Evolutionary conservation across 768 basidiomycete species (phyloP).

Genomic region (Pluteus cervinus): DNA sequence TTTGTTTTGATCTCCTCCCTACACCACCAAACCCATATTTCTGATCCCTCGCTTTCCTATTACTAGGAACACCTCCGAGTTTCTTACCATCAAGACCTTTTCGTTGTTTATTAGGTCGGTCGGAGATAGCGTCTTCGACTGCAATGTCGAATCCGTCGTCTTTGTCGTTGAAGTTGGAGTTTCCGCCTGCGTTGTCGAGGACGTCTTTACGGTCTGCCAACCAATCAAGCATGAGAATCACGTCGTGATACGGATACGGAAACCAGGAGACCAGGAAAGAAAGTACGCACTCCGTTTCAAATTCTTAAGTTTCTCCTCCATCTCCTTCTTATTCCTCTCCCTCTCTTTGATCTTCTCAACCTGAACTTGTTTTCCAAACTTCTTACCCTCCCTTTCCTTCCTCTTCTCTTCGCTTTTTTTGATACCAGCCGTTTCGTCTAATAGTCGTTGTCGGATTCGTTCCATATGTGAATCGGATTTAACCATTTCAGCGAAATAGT

Average conservation of each 20-base stretch:
- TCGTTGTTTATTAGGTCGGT: conserved; percentile 56
- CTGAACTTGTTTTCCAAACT: conserved; percentile 98
- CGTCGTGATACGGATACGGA: neutral
- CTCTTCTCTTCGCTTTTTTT: conserved; percentile 90
- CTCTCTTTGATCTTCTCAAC: conserved; percentile 90
- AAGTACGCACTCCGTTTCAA: conserved; percentile 79
- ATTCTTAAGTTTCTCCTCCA: conserved; percentile 79
- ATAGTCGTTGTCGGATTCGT: conserved; percentile 80
- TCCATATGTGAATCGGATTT: conserved; percentile 98
- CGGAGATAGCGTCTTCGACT: conserved; percentile 82
- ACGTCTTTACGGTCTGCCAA: conserved; percentile 76
- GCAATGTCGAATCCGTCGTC: conserved; percentile 83
- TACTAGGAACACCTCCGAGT: conserved; percentile 36
- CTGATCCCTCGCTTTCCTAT: conserved; percentile 60
- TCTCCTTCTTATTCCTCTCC: conserved; percentile 84
- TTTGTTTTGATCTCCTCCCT: conserved; percentile 69
- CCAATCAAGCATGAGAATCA: neutral
- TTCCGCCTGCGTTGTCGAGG: conserved; percentile 55
- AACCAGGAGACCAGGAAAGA: neutral
- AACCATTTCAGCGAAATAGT: conserved; percentile 99
- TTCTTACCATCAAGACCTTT: conserved; percentile 21
- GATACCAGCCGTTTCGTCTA: conserved; percentile 84
- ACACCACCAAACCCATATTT: conserved; percentile 81
- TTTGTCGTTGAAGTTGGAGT: too few species aligned
- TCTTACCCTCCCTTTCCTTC: conserved; percentile 91